A percentile compares a stretch with the other conserved stretches of the same genome.
Evolutionary conservation across 192 early-diverging fungal species (phyloP).

Genomic region (Diversispora epigaea): DNA sequence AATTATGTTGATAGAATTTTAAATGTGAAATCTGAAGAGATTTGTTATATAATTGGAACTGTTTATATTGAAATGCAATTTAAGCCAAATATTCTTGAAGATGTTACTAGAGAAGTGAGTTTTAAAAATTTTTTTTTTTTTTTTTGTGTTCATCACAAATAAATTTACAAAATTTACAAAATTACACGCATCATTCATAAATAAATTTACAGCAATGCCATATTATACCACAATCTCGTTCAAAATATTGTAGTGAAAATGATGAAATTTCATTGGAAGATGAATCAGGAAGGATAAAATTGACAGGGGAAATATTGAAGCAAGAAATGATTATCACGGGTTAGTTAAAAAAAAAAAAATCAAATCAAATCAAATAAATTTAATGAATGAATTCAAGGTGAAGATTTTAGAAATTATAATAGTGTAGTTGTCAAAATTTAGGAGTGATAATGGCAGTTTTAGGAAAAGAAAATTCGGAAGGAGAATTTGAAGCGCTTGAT

Average conservation of each 20-base stretch:
- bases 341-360: constrained; percentile 22
- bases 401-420: not conserved
- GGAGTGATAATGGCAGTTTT: constrained; percentile 77
- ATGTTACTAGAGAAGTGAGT: constrained; percentile 79
- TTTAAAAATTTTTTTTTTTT: not conserved
- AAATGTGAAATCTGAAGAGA: constrained; percentile 63
- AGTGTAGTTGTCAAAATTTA: constrained; percentile 30
- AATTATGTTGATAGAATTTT: constrained; percentile 63
- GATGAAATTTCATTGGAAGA: constrained; percentile 80
- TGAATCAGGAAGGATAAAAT: constrained; percentile 84
- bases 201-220: constrained; percentile 74
- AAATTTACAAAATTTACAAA: not conserved
- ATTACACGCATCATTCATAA: not conserved
- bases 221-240: constrained; percentile 55
- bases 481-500: constrained; percentile 84
- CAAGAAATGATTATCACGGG: constrained; percentile 71
- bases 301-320: constrained; percentile 63
- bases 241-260: constrained; percentile 64
- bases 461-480: constrained; percentile 71
- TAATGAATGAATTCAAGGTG: not conserved
- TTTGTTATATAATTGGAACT: constrained; percentile 82
- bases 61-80: constrained; percentile 82
- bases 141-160: not conserved
- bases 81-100: constrained; percentile 90
- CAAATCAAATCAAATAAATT: not conserved